phyloP scores from a whole-genome alignment of 2,329 filamentous ascomycete genomes.

The Exophiala dermatitidis region DNA sequence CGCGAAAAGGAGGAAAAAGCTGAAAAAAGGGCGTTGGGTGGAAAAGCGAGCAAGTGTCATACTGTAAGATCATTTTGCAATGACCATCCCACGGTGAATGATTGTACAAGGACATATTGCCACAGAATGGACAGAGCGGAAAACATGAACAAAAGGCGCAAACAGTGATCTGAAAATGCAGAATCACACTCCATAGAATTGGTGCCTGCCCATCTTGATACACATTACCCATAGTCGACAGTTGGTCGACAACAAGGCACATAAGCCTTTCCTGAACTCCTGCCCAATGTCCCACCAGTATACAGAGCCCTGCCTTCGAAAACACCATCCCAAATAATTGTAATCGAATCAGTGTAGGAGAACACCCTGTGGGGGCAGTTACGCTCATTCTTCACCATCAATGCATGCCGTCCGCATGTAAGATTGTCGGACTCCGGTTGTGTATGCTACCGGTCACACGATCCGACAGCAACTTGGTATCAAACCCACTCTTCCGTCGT shows the following conservation, averaged over 20 bases:
- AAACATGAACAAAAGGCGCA: background rate
- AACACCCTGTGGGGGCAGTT: conserved; percentile 1
- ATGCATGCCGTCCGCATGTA: conserved; percentile 25
- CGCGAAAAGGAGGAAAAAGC: too few species aligned
- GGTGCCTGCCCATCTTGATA: conserved; percentile 12
- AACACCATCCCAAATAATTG: background rate
- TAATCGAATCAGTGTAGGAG: background rate
- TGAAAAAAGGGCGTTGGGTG: too few species aligned
- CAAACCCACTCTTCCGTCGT: conserved; percentile 29
- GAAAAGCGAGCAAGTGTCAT: too few species aligned
- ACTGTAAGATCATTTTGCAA: too few species aligned
- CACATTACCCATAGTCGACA: conserved; percentile 13
- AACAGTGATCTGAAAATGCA: background rate
- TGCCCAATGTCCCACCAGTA: background rate
- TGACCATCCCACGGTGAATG: too few species aligned
- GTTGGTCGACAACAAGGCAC: conserved; percentile 6
- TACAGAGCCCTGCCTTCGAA: background rate
- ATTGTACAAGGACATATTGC: background rate
- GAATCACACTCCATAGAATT: background rate
- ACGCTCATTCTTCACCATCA: conserved; percentile 9
- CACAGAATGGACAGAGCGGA: background rate
- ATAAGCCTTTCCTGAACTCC: conserved; percentile 12
- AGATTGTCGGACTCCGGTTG: conserved; percentile 26
- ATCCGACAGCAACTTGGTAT: conserved; percentile 29
- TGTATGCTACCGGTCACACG: conserved; percentile 28